Evolutionary conservation across 192 early-diverging fungal genomes (phyloP).

Genomic region (Lunasporangiospora selenospora): DNA sequence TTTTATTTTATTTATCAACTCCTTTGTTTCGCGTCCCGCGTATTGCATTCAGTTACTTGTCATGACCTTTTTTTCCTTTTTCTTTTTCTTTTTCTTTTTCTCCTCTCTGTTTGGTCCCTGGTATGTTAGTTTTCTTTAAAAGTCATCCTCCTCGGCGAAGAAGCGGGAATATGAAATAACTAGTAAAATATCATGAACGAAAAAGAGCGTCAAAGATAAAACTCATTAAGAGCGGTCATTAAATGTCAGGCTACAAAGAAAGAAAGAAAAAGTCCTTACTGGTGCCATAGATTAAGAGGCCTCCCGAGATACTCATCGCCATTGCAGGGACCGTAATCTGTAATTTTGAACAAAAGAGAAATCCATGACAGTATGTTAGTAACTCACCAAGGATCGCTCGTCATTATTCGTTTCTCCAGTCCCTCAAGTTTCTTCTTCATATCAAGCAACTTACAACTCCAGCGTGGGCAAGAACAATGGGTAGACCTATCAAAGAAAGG

Average conservation of each 20-base stretch:
- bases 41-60: too few relatives aligned
- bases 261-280: constrained; percentile 56
- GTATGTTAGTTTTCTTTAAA: constrained; percentile 52
- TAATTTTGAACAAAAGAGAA: not conserved
- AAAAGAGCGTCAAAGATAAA: constrained; percentile 2
- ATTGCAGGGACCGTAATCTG: constrained; percentile 86
- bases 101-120: too few relatives aligned
- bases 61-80: too few relatives aligned
- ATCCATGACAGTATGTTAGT: constrained; percentile 3
- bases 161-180: constrained; percentile 65
- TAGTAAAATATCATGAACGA: constrained; percentile 13
- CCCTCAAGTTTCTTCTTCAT: too few relatives aligned
- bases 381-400: too few relatives aligned
- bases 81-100: too few relatives aligned
- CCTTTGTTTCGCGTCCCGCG: too few relatives aligned
- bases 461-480: constrained; percentile 83
- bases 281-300: constrained; percentile 92
- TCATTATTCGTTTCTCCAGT: too few relatives aligned
- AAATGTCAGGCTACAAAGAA: too few relatives aligned
- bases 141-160: constrained; percentile 62
- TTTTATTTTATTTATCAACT: too few relatives aligned
- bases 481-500: constrained; percentile 60
- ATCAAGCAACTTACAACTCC: constrained; percentile 63
- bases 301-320: constrained; percentile 89
- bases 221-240: not conserved